phyloP scores from a whole-genome alignment of 2,329 filamentous ascomycete species.

The Fusarium udum region DNA sequence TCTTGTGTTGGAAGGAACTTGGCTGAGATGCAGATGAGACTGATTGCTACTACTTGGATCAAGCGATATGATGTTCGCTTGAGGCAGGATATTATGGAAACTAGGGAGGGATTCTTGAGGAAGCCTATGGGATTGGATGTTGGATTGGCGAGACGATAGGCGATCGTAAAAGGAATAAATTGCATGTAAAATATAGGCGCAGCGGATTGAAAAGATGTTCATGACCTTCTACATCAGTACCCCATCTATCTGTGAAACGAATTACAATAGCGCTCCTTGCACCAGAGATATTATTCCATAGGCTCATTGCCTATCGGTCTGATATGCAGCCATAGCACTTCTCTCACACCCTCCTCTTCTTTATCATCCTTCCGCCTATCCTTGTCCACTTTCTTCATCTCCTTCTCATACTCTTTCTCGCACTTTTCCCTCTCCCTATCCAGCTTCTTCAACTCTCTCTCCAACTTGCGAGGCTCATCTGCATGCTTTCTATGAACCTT shows the following conservation, averaged over 20 bases:
- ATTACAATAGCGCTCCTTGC: too few species aligned
- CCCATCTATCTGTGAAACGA: accelerated
- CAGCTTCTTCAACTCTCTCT: not conserved
- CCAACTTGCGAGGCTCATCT: not conserved
- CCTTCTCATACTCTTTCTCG: not conserved
- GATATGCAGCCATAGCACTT: not conserved
- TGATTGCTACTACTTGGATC: conserved; percentile 76
- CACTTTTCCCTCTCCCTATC: not conserved
- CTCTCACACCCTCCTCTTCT: not conserved
- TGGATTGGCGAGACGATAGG: conserved; percentile 25
- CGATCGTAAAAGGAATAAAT: accelerated
- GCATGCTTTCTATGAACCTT: not conserved
- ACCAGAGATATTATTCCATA: not conserved
- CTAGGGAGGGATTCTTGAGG: conserved; percentile 81
- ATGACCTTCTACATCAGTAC: not conserved
- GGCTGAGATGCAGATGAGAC: conserved; percentile 86
- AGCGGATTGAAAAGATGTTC: not conserved
- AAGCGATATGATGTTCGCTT: conserved; percentile 60
- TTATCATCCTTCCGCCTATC: not conserved
- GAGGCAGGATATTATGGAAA: conserved; percentile 73
- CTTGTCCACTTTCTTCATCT: not conserved
- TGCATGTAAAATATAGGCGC: not conserved
- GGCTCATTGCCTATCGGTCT: not conserved
- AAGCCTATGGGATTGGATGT: conserved; percentile 75
- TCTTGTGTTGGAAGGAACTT: conserved; percentile 82